phyloP scores from a whole-genome alignment of 805 yeast genomes.

The Metschnikowia gelsemii region DNA sequence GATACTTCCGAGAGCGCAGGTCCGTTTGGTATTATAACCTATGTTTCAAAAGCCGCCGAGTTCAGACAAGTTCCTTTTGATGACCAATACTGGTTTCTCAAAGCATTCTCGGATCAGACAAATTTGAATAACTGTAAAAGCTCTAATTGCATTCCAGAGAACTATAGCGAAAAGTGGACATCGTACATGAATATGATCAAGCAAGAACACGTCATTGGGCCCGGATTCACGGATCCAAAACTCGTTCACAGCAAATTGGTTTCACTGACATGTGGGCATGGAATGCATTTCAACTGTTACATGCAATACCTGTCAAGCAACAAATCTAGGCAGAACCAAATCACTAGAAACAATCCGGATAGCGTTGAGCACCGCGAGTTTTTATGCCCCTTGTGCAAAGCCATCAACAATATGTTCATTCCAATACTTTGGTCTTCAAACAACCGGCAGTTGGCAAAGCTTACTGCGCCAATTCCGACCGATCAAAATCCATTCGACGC shows the following conservation, averaged over 20 bases:
- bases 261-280: slow-evolving; percentile 86
- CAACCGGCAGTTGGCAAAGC: slow-evolving; percentile 28
- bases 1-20: slow-evolving; percentile 66
- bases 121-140: slow-evolving; percentile 27
- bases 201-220: slow-evolving; percentile 55
- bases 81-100: slow-evolving; percentile 62
- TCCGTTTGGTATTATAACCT: slow-evolving; percentile 73
- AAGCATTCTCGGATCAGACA: slow-evolving; percentile 53
- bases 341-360: slow-evolving; percentile 81
- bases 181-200: slow-evolving; percentile 37
- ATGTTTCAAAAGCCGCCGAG: slow-evolving; percentile 56
- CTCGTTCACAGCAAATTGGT: slow-evolving; percentile 46
- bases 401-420: slow-evolving; percentile 77
- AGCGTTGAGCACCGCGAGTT: slow-evolving; percentile 69
- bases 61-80: slow-evolving; percentile 64
- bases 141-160: slow-evolving; percentile 15
- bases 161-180: slow-evolving; percentile 34
- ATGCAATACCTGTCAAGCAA: slow-evolving; percentile 59
- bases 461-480: slow-evolving; percentile 17
- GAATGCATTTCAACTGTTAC: slow-evolving; percentile 83
- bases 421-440: slow-evolving; percentile 68
- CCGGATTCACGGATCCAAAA: slow-evolving; percentile 57
- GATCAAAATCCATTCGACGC: slow-evolving; percentile 17
- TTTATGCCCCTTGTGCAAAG: slow-evolving; percentile 88
- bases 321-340: slow-evolving; percentile 59